These are phyloP conservation scores for Caulochytrium protostelioides DNA, from an alignment of 371 early-diverging fungal genomes.

Conservation along the genomic window DNA sequence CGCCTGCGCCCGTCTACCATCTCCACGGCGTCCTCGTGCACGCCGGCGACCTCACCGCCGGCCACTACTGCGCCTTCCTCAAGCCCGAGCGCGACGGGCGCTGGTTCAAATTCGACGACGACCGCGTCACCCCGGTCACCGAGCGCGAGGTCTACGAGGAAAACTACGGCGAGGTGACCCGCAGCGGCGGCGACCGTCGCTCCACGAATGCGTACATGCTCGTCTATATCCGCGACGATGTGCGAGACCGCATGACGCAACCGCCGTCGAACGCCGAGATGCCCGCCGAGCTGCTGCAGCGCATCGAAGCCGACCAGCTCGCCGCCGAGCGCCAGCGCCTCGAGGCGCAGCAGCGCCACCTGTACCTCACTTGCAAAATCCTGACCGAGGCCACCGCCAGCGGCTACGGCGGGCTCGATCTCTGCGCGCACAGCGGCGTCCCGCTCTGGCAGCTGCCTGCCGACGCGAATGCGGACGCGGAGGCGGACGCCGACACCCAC, in stretches of 20 bases:
- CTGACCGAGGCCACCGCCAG: no score
- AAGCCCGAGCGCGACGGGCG: conserved; percentile 51
- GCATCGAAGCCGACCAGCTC: conserved; percentile 37
- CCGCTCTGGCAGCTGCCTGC: conserved; percentile 24
- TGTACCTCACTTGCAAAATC: no score
- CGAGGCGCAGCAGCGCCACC: conserved; percentile 47
- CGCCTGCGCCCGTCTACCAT: neutral
- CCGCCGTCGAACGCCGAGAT: conserved; percentile 43
- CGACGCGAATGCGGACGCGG: conserved; percentile 39
- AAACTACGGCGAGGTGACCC: conserved; percentile 76
- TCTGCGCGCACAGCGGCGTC: neutral
- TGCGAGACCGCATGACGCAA: conserved; percentile 45
- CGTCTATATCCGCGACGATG: conserved; percentile 69
- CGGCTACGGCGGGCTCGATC: conserved; percentile 23
- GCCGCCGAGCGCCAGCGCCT: conserved; percentile 27
- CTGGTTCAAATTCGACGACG: conserved; percentile 96
- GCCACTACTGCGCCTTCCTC: conserved; percentile 91
- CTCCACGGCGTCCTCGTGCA: conserved; percentile 78
- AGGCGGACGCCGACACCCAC: conserved; percentile 8
- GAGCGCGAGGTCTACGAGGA: conserved; percentile 82
- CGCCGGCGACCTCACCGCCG: conserved; percentile 82
- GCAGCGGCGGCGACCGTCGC: conserved; percentile 28
- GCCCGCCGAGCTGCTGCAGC: conserved; percentile 49
- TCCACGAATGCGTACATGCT: conserved; percentile 94
- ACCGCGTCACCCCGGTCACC: conserved; percentile 68